Percentiles rank a stretch among this genome's conserved stretches.
Evolutionary conservation across 164 flowering plant species (phyloP).

Genomic region (Akebia trifoliata): DNA sequence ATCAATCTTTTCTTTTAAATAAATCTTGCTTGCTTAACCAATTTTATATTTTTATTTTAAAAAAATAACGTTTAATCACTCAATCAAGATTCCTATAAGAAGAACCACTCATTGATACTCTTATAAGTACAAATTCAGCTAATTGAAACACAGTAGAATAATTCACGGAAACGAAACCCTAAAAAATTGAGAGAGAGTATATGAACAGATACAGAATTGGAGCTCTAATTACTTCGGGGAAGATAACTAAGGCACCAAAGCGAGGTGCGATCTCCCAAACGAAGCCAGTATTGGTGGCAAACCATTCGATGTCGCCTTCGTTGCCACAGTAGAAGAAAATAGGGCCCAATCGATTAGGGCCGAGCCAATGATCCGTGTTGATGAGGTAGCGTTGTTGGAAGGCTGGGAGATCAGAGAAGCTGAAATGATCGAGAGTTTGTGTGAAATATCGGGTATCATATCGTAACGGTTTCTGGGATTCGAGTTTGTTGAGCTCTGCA

Average conservation of each 20-base stretch:
- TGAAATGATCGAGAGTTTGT: constrained; percentile 85
- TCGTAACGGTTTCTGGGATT: constrained; percentile 13
- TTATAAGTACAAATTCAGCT: not conserved
- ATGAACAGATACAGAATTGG: not conserved
- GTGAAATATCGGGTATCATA: constrained; percentile 62
- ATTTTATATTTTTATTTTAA: too few species aligned
- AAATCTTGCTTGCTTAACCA: too few species aligned
- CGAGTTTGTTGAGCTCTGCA: constrained; percentile 18
- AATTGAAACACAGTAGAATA: not conserved
- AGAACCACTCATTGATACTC: not conserved
- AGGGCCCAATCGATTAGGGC: constrained; percentile 45
- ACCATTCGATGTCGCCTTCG: constrained; percentile 93
- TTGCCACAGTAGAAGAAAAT: constrained; percentile 91
- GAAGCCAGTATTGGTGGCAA: constrained; percentile 79
- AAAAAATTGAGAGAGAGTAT: not conserved
- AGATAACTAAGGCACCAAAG: constrained; percentile 77
- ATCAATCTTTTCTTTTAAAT: too few species aligned
- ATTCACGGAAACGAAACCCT: not conserved
- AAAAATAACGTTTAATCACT: too few species aligned
- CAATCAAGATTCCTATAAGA: not conserved
- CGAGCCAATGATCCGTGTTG: constrained; percentile 60
- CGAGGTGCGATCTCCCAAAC: constrained; percentile 91
- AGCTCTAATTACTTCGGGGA: constrained; percentile 55
- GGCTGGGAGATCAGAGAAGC: constrained; percentile 46
- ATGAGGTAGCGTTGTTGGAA: constrained; percentile 77